These are phyloP conservation scores for Strobilomyces echinocephalus DNA, from an alignment of 768 basidiomycete genomes.

Conservation along the genomic window DNA sequence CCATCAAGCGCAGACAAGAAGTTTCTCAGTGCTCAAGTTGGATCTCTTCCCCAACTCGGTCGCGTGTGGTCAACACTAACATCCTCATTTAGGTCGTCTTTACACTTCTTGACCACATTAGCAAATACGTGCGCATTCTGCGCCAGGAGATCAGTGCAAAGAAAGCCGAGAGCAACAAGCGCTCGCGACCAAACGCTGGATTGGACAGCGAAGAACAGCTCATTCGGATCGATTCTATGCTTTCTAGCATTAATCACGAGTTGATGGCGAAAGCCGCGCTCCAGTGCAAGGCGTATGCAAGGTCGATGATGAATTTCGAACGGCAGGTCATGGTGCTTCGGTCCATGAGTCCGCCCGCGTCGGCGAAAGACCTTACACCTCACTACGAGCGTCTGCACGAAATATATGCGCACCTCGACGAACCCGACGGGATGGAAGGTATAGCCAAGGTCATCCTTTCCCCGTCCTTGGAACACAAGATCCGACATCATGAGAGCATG, in stretches of 20 bases:
- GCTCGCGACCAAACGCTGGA: slow-evolving; percentile 37
- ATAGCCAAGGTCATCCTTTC: slow-evolving; percentile 83
- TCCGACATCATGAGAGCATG: slow-evolving; percentile 95
- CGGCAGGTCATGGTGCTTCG: slow-evolving; percentile 61
- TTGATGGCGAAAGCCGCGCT: slow-evolving; percentile 93
- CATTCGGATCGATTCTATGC: slow-evolving; percentile 68
- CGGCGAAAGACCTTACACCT: slow-evolving; percentile 39
- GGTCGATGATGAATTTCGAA: slow-evolving; percentile 94
- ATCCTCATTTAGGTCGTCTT: slow-evolving; percentile 73
- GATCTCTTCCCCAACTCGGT: neutral
- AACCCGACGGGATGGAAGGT: slow-evolving; percentile 99
- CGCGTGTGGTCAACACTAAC: neutral
- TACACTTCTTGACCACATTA: slow-evolving; percentile 90
- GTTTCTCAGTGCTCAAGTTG: slow-evolving; percentile 89
- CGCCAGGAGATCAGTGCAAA: slow-evolving; percentile 58
- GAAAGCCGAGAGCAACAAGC: slow-evolving; percentile 46
- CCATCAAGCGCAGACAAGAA: slow-evolving; percentile 70
- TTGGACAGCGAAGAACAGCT: slow-evolving; percentile 55
- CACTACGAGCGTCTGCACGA: slow-evolving; percentile 90
- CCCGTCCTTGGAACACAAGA: slow-evolving; percentile 91
- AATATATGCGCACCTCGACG: slow-evolving; percentile 93
- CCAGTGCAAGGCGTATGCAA: slow-evolving; percentile 89
- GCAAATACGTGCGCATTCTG: slow-evolving; percentile 76
- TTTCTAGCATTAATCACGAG: slow-evolving; percentile 79
- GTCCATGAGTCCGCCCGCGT: slow-evolving; percentile 35